Conservation (phyloP, 1,139 yeast genomes). For the Hansenula sp. region DNA sequence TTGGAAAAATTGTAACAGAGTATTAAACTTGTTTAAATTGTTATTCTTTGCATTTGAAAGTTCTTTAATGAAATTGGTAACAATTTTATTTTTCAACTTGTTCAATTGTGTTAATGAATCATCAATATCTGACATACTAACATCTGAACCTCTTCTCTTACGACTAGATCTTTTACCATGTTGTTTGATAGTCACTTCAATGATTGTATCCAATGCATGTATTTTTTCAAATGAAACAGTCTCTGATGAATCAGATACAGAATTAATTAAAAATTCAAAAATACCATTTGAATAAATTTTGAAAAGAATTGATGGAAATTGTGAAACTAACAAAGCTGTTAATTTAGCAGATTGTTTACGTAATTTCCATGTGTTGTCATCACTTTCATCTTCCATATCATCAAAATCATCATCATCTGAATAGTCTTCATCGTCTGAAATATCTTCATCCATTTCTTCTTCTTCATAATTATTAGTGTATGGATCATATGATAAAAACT, state of each 20-base stretch:
- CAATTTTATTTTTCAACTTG: constrained; percentile 16
- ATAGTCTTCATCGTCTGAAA: constrained; percentile 21
- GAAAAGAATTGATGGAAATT: constrained; percentile 27
- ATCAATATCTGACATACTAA: constrained; percentile 24
- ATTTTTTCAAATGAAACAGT: constrained; percentile 33
- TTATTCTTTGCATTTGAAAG: constrained; percentile 15
- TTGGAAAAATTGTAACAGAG: constrained; percentile 20
- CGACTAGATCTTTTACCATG: constrained; percentile 21
- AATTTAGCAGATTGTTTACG: constrained; percentile 52
- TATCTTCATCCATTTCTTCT: constrained; percentile 21
- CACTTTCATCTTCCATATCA: constrained; percentile 39
- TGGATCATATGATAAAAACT: constrained; percentile 56
- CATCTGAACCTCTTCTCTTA: constrained; percentile 30
- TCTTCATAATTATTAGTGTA: constrained; percentile 28
- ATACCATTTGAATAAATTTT: constrained; percentile 18
- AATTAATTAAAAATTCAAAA: constrained; percentile 24
- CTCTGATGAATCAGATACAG: constrained; percentile 33
- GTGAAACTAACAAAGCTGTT: constrained; percentile 34
- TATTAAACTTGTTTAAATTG: constrained; percentile 17
- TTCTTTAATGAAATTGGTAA: constrained; percentile 17
- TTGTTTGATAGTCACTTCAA: constrained; percentile 24
- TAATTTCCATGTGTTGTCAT: constrained; percentile 69
- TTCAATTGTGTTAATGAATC: constrained; percentile 17
- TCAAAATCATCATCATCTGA: constrained; percentile 27
- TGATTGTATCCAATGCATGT: constrained; percentile 24